Percentiles rank a stretch among this genome's conserved stretches.
phyloP scores from a whole-genome alignment of 345 rosid species.

The Euphorbia tirucalli region DNA sequence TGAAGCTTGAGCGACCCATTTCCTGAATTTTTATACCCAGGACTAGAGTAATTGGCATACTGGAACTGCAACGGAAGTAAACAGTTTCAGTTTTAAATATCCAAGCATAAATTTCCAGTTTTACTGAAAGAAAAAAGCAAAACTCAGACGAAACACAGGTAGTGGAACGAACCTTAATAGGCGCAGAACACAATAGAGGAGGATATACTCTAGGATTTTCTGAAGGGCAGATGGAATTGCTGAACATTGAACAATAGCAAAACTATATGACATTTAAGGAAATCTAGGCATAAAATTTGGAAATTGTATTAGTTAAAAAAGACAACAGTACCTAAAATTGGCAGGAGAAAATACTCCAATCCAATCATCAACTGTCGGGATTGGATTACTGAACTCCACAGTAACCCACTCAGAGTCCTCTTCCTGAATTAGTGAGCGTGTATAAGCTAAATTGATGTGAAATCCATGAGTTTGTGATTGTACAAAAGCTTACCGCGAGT shows the following conservation, averaged over 20 bases:
- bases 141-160: not conserved
- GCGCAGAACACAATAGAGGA: constrained; percentile 62
- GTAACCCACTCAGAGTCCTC: constrained; percentile 52
- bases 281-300: not conserved
- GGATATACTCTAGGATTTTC: constrained; percentile 34
- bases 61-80: constrained; percentile 41
- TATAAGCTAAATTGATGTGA: not conserved
- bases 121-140: constrained; percentile 1
- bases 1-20: constrained; percentile 61
- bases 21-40: constrained; percentile 47
- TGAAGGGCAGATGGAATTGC: constrained; percentile 51
- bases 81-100: not conserved
- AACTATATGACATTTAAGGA: not conserved
- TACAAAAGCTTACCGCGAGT: constrained; percentile 31
- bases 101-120: not conserved
- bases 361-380: constrained; percentile 68
- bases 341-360: constrained; percentile 79
- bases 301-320: not conserved
- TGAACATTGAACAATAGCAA: constrained; percentile 25
- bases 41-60: constrained; percentile 60
- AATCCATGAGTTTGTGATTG: not conserved
- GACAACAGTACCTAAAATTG: constrained; percentile 52
- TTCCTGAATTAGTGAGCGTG: constrained; percentile 35
- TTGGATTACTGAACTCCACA: constrained; percentile 43
- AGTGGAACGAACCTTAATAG: constrained; percentile 50